Conservation (phyloP, 2,329 filamentous ascomycete species). For the Pseudopyrenochaeta lycopersici region DNA sequence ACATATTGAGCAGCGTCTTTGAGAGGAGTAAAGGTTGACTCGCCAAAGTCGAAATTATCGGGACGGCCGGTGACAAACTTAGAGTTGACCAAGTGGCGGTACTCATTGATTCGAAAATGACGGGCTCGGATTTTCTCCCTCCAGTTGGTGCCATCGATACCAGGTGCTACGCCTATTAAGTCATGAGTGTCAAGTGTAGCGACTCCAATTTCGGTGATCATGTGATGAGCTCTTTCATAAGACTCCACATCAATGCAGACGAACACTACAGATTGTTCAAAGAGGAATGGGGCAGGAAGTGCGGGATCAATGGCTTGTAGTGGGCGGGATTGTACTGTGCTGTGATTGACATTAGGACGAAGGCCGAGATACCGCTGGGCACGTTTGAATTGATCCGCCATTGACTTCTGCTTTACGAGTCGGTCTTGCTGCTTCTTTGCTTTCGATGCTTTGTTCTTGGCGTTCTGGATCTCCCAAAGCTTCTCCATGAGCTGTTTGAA, state of each 20-base stretch:
- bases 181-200: constrained; percentile 78
- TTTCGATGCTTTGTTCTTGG: constrained; percentile 57
- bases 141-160: constrained; percentile 72
- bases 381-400: constrained; percentile 67
- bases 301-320: constrained; percentile 26
- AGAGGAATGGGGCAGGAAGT: constrained; percentile 31
- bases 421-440: constrained; percentile 62
- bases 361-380: constrained; percentile 77
- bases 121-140: constrained; percentile 70
- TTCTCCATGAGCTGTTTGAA: constrained; percentile 66
- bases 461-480: constrained; percentile 60
- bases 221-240: constrained; percentile 71
- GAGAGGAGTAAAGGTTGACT: constrained; percentile 64
- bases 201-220: constrained; percentile 87
- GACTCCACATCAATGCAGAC: constrained; percentile 85
- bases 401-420: constrained; percentile 60
- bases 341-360: constrained; percentile 46
- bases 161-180: constrained; percentile 66
- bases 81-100: constrained; percentile 70
- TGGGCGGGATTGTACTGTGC: background rate
- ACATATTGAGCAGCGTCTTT: constrained; percentile 57
- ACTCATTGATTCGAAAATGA: constrained; percentile 81
- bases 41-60: constrained; percentile 76
- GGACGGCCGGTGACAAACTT: constrained; percentile 77
- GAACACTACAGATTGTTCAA: constrained; percentile 68